Base-by-base conservation (phyloP, 1,284 basidiomycete species). In the Hemileia vastatrix region DNA sequence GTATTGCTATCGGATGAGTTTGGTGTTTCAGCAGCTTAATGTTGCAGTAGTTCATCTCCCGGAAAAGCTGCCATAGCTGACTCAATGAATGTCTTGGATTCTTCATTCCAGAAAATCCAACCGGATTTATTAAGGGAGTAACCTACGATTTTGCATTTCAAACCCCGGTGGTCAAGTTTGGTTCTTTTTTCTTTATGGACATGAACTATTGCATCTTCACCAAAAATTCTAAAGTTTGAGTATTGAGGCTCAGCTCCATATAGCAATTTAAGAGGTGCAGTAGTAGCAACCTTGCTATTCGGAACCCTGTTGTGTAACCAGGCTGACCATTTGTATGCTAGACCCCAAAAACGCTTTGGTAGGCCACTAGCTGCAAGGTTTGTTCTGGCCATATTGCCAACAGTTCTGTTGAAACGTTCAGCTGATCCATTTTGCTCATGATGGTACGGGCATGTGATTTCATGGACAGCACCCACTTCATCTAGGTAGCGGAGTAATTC, bases 61-160 rank as follows among this genome's bases (percentile, higher is more conserved):
- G n/a, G n/a, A n/a, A n/a, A n/a, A n/a, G n/a, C n/a, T n/a, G n/a
- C n/a, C n/a, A n/a, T n/a, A n/a, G n/a, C n/a, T n/a, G n/a, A n/a
- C n/a, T n/a, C n/a, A n/a, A n/a, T n/a, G n/a, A n/a, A n/a, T 48
- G n/a, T 27, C 2, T 45, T 45, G 3, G 19, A 4, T 11, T 24
- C n/a, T n/a, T 48, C 49, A n/a, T 50, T 8, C 49, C 50, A 59
- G 18, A 59, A 59, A 1, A 31, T n/a, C 57, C 49, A 53, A 1
- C 57, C 49, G 43, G 51, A 52, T 3, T 19, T 43, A 1, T 52
- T n/a, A 6, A 13, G 18, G 1, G 49, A 40, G 21, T 52, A 52
- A n/a, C 6, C 33, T 1, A 59, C 57, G 13, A 31, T 33, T 9
- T 21, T 23, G n/a, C 6, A 33, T 1, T 13, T 9, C 5, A 21